Conservation (phyloP, 345 rosid species). For the Clarkia xantiana region DNA sequence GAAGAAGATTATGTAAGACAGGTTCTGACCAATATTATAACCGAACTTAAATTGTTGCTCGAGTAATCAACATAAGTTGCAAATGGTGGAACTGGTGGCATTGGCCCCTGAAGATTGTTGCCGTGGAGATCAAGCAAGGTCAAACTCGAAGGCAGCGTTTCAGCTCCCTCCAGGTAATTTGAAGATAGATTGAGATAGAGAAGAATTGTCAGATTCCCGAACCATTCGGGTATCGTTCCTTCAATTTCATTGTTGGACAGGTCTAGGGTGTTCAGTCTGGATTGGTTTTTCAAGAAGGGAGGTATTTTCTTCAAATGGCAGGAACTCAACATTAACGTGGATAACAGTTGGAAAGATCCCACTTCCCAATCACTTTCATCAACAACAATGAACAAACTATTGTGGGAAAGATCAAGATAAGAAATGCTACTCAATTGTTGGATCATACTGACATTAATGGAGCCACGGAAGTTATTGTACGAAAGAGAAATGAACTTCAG, state of each 20-base stretch:
- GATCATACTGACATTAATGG: slow-evolving; percentile 12
- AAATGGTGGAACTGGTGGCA: neutral
- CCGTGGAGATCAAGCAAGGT: neutral
- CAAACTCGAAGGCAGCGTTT: neutral
- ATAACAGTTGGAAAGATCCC: slow-evolving; percentile 6
- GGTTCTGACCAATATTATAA: accelerated
- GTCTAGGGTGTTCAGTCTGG: neutral
- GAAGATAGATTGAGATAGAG: slow-evolving; percentile 15
- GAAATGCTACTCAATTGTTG: slow-evolving; percentile 16
- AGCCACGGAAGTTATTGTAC: slow-evolving; percentile 35
- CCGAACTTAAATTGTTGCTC: neutral
- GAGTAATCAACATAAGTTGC: slow-evolving; percentile 6
- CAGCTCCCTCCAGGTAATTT: neutral
- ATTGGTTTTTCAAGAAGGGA: slow-evolving; percentile 14
- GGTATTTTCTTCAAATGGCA: slow-evolving; percentile 28
- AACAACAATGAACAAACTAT: slow-evolving; percentile 13
- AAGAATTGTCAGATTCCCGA: slow-evolving; percentile 14
- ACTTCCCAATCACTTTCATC: neutral
- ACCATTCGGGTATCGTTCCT: slow-evolving; percentile 33
- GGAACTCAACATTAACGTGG: slow-evolving; percentile 25
- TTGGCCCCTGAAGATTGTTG: neutral
- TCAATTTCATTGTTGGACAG: slow-evolving; percentile 30
- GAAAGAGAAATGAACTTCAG: too few relatives aligned
- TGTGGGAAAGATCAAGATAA: slow-evolving; percentile 32
- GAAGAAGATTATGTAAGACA: neutral